Conservation (phyloP, 495 filamentous ascomycete genomes). For the Filosporella fistucella region DNA sequence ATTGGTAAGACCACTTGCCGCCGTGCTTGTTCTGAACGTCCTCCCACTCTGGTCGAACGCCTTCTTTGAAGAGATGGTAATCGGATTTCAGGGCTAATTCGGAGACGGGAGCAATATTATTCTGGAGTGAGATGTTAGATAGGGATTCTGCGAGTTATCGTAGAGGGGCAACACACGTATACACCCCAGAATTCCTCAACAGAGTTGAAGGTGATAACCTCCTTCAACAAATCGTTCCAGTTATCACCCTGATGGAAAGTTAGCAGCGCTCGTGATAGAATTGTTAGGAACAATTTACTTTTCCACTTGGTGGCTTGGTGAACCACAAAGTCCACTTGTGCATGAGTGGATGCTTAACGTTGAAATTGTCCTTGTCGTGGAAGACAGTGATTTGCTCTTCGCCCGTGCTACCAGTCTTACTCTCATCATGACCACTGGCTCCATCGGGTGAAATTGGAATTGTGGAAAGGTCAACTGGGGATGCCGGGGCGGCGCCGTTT, state of each 20-base stretch:
- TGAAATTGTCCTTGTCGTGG: constrained; percentile 96
- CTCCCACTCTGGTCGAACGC: constrained; percentile 97
- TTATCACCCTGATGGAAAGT: constrained; percentile 71
- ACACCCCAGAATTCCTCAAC: constrained; percentile 99
- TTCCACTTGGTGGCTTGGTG: constrained; percentile 95
- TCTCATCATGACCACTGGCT: constrained; percentile 27
- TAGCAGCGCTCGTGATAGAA: background rate
- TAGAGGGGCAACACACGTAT: constrained; percentile 65
- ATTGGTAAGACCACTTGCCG: constrained; percentile 96
- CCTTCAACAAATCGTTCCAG: constrained; percentile 97
- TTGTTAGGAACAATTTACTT: constrained; percentile 50
- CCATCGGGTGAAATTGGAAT: constrained; percentile 73
- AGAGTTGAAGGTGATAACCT: constrained; percentile 96
- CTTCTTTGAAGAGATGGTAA: constrained; percentile 98
- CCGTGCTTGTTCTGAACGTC: constrained; percentile 97
- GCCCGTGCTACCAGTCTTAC: constrained; percentile 26
- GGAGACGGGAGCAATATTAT: constrained; percentile 96
- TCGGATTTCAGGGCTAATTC: constrained; percentile 96
- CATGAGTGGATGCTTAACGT: constrained; percentile 95
- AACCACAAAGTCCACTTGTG: constrained; percentile 99
- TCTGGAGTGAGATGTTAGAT: constrained; percentile 52
- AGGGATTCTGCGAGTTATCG: background rate
- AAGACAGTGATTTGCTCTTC: constrained; percentile 80
- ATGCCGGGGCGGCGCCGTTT: constrained; percentile 16
- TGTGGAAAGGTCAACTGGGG: constrained; percentile 51